phyloP scores from a whole-genome alignment of 345 rosid species.

The Pugionium cornutum region DNA sequence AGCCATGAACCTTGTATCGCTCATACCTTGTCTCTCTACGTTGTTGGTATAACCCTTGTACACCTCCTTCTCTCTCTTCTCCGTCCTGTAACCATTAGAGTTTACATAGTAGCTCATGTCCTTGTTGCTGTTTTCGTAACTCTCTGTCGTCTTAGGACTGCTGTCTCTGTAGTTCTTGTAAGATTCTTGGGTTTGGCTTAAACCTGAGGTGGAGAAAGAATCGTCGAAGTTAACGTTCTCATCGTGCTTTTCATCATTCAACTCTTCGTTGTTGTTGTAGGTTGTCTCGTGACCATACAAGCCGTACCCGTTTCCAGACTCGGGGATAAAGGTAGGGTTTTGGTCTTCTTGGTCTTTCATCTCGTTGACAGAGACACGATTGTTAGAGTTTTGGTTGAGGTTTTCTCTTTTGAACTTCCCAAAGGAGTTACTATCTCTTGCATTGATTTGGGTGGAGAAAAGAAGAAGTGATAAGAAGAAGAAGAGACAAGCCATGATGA shows the following conservation, averaged over 20 bases:
- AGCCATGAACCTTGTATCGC: slow-evolving; percentile 43
- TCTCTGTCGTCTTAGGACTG: slow-evolving; percentile 34
- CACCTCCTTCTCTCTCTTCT: slow-evolving; percentile 16
- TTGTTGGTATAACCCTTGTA: slow-evolving; percentile 35
- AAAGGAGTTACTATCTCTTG: slow-evolving; percentile 40
- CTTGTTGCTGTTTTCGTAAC: slow-evolving; percentile 21
- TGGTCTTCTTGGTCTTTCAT: slow-evolving; percentile 26
- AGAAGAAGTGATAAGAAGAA: slow-evolving; percentile 25
- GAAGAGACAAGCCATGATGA: slow-evolving; percentile 31
- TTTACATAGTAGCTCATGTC: slow-evolving; percentile 22
- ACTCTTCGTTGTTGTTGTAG: slow-evolving; percentile 32
- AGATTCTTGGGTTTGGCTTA: slow-evolving; percentile 33
- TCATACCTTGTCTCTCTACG: slow-evolving; percentile 40
- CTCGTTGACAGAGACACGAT: slow-evolving; percentile 23
- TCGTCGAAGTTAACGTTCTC: slow-evolving; percentile 34
- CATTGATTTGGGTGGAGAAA: slow-evolving; percentile 32
- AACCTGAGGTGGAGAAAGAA: slow-evolving; percentile 34
- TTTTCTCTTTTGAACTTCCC: slow-evolving; percentile 32
- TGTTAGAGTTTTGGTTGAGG: slow-evolving; percentile 19
- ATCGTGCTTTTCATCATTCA: slow-evolving; percentile 16
- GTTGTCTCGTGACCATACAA: slow-evolving; percentile 39
- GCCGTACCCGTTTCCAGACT: slow-evolving; percentile 36
- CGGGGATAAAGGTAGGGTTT: slow-evolving; percentile 37
- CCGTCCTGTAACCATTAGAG: slow-evolving; percentile 13
- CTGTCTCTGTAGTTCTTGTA: slow-evolving; percentile 12